Evolutionary conservation across 192 early-diverging fungal genomes (phyloP).

Genomic region (Coemansia sp.): DNA sequence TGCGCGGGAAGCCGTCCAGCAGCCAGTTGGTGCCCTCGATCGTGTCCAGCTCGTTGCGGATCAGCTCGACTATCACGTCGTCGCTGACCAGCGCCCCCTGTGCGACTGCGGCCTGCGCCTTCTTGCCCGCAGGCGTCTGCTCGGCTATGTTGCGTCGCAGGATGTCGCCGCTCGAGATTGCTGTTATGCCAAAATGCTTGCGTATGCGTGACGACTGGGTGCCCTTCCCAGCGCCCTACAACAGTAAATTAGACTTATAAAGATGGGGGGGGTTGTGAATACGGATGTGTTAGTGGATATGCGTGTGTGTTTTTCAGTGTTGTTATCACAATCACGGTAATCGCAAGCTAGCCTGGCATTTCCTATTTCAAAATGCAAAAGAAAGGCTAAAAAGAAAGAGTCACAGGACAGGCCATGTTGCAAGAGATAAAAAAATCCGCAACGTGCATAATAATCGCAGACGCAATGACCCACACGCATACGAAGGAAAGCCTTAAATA

Average conservation of each 20-base stretch:
- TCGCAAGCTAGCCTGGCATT: too few species aligned
- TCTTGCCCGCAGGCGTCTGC: constrained; percentile 62
- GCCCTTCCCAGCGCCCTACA: constrained; percentile 82
- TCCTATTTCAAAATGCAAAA: too few species aligned
- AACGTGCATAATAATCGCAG: too few species aligned
- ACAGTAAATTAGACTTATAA: neutral
- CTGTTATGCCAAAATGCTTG: constrained; percentile 63
- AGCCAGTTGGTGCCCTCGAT: constrained; percentile 65
- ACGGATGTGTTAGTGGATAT: neutral
- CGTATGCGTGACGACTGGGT: constrained; percentile 83
- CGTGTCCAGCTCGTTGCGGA: constrained; percentile 33
- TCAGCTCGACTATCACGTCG: constrained; percentile 45
- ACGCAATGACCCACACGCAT: too few species aligned
- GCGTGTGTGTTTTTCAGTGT: too few species aligned
- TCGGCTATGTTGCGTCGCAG: constrained; percentile 80
- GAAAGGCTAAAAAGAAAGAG: too few species aligned
- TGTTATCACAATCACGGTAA: too few species aligned
- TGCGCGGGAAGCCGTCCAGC: constrained; percentile 92
- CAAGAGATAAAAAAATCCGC: too few species aligned
- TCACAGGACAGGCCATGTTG: too few species aligned
- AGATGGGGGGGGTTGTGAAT: neutral
- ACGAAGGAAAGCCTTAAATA: neutral
- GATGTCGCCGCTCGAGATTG: constrained; percentile 87
- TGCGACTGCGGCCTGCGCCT: constrained; percentile 55
- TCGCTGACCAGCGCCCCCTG: constrained; percentile 46